phyloP scores from a whole-genome alignment of 208 protist species.

The Leishmania tropica region DNA sequence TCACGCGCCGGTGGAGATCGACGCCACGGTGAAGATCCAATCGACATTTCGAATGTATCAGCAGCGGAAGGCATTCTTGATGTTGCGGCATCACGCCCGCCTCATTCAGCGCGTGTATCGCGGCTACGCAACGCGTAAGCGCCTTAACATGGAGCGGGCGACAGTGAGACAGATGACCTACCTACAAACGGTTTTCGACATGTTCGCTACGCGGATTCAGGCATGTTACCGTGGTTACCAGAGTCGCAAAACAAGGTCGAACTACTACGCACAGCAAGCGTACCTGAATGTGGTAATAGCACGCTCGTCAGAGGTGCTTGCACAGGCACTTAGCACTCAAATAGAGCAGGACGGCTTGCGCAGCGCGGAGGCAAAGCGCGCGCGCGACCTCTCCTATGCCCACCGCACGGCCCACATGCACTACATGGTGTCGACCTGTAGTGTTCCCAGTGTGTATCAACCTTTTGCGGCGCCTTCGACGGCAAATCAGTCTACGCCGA shows the following conservation, averaged over 20 bases:
- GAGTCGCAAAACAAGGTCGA: slow-evolving; percentile 41
- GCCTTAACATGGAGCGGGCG: slow-evolving; percentile 17
- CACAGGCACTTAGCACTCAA: slow-evolving; percentile 29
- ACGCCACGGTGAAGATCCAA: slow-evolving; percentile 56
- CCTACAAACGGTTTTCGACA: slow-evolving; percentile 55
- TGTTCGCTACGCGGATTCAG: slow-evolving; percentile 76
- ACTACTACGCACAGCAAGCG: slow-evolving; percentile 69
- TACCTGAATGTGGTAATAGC: slow-evolving; percentile 55
- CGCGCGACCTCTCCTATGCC: slow-evolving; percentile 30
- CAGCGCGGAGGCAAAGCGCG: slow-evolving; percentile 11
- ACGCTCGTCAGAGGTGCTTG: slow-evolving; percentile 34
- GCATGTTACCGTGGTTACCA: slow-evolving; percentile 62
- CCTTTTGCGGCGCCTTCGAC: slow-evolving; percentile 7
- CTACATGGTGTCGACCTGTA: slow-evolving; percentile 58
- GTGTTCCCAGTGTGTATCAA: slow-evolving; percentile 52
- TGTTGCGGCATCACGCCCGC: slow-evolving; percentile 22
- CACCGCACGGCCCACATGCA: slow-evolving; percentile 48
- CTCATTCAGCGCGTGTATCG: slow-evolving; percentile 64
- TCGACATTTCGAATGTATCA: slow-evolving; percentile 58
- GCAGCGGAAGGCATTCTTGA: slow-evolving; percentile 29
- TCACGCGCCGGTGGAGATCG: slow-evolving; percentile 12
- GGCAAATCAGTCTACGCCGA: neutral
- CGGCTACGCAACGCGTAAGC: slow-evolving; percentile 41
- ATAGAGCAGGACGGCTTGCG: slow-evolving; percentile 24
- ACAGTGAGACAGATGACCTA: slow-evolving; percentile 9